Conservation (phyloP, 495 filamentous ascomycete species). For the Aspergillus conjunctus region DNA sequence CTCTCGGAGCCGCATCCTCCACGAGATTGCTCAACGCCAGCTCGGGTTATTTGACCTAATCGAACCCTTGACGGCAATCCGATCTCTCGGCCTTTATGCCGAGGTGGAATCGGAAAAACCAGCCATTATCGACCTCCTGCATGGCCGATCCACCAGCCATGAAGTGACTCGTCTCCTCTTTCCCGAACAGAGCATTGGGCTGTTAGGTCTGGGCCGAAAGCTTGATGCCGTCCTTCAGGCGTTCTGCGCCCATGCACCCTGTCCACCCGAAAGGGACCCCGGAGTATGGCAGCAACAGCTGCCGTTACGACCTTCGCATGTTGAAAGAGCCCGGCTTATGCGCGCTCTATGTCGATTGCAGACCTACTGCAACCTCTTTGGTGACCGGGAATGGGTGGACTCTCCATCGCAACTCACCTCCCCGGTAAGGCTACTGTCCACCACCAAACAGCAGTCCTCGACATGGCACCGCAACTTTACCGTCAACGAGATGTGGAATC, state of each 20-base stretch:
- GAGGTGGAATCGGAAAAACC: constrained; percentile 12
- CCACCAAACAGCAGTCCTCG: constrained; percentile 4
- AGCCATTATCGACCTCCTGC: constrained; percentile 17
- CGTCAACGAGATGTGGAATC: constrained; percentile 19
- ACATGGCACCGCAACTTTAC: constrained; percentile 24
- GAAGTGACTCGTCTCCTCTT: neutral
- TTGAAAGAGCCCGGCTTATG: constrained; percentile 9
- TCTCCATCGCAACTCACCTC: neutral
- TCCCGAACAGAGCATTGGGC: constrained; percentile 8
- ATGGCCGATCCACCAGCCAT: neutral
- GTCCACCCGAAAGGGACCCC: constrained; percentile 10
- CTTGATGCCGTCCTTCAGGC: constrained; percentile 10
- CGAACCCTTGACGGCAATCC: constrained; percentile 19
- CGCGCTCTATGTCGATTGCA: constrained; percentile 26
- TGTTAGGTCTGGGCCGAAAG: constrained; percentile 12
- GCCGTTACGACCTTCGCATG: neutral
- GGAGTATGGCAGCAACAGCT: neutral
- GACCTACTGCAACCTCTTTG: constrained; percentile 25
- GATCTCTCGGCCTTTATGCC: constrained; percentile 20
- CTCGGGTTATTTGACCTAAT: constrained; percentile 17
- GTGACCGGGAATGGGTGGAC: constrained; percentile 19
- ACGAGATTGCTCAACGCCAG: constrained; percentile 10
- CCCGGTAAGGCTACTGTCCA: neutral
- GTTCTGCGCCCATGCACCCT: constrained; percentile 10
- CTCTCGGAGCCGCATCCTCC: constrained; percentile 12